These are phyloP conservation scores for Backusella westeae DNA, from an alignment of 192 early-diverging fungal genomes.

Conservation along the genomic window DNA sequence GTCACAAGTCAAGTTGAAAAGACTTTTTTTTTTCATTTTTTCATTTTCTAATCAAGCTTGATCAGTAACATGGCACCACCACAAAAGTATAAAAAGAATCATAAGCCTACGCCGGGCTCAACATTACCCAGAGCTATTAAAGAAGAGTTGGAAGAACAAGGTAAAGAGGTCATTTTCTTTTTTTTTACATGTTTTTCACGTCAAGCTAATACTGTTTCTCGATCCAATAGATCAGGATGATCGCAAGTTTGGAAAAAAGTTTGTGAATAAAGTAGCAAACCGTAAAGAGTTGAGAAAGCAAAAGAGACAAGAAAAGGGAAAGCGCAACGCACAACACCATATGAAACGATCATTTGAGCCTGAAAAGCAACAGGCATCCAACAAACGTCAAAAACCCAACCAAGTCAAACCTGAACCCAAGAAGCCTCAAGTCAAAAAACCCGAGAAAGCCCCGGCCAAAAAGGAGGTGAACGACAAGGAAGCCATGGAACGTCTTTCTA, in stretches of 20 bases:
- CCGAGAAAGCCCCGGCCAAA: not conserved
- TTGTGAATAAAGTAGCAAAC: constrained; percentile 42
- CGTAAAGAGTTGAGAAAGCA: constrained; percentile 51
- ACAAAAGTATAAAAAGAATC: not conserved
- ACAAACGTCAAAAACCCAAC: constrained; percentile 7
- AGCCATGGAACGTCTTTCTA: constrained; percentile 41
- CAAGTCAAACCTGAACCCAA: not conserved
- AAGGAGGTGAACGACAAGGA: constrained; percentile 15
- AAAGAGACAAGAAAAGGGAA: constrained; percentile 42
- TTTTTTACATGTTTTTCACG: too few relatives aligned
- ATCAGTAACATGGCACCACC: not conserved
- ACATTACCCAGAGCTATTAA: constrained; percentile 1
- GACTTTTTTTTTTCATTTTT: constrained; percentile 5
- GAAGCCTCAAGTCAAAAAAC: not conserved
- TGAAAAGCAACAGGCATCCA: not conserved
- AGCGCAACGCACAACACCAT: constrained; percentile 10
- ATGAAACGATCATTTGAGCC: constrained; percentile 27
- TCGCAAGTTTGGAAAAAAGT: constrained; percentile 47
- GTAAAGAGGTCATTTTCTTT: not conserved
- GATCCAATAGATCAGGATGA: constrained; percentile 39
- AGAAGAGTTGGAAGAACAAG: constrained; percentile 17
- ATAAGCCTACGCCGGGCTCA: constrained; percentile 5
- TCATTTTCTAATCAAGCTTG: not conserved
- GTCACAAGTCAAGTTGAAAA: not conserved
- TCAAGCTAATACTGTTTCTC: not conserved